Base-by-base conservation (phyloP, 2,329 filamentous ascomycete species). In the Ceratocystis diversiconidia region DNA sequence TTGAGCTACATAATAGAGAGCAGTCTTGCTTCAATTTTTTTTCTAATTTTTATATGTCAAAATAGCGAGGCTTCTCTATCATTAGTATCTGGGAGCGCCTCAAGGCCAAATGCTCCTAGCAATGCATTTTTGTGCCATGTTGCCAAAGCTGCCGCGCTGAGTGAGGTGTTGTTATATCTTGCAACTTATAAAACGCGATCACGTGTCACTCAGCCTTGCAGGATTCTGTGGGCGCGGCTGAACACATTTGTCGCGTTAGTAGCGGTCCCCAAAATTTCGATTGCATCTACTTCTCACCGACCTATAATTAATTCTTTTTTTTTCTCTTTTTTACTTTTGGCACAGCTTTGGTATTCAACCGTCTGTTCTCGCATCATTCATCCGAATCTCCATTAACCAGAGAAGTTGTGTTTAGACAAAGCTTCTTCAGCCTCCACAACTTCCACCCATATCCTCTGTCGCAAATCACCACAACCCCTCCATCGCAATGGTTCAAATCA, bases 401-500 rank as follows among this genome's bases (percentile, higher is more conserved):
- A 22, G 15, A 7, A 12, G 22, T 12, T 22, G 48, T 52, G 22
- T 19, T 2, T 12, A 25, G 22, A 19, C 10, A 25, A n/a, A 52
- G 22, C n/a, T 52, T 19, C n/a, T 25, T 52, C n/a, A 8, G 48
- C 48, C 48, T 22, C 17, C 2, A 30, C 28, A n/a, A 60, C 17
- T 5, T 8, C 48, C 15, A 17, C 44, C 30, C 36, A 41, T 15
- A 41, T 25, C 30, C 12, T 50, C 8, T 44, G 46, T 63, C 61
- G 32, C 32, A 30, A 52, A 52, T 32, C 59, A 30, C 17, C n/a
- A 41, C 10, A 43, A 43, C 7, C 15, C 30, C 17, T 32, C 43
- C 10, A n/a, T 55, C 46, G 50, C 48, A 71, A 92, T 92, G 88
- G 89, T 92, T 72, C 87, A 91, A 76, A 91, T 94, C 77, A 95